Base-by-base conservation (phyloP, 2,329 filamentous ascomycete species). In the Aspergillus ibericus region DNA sequence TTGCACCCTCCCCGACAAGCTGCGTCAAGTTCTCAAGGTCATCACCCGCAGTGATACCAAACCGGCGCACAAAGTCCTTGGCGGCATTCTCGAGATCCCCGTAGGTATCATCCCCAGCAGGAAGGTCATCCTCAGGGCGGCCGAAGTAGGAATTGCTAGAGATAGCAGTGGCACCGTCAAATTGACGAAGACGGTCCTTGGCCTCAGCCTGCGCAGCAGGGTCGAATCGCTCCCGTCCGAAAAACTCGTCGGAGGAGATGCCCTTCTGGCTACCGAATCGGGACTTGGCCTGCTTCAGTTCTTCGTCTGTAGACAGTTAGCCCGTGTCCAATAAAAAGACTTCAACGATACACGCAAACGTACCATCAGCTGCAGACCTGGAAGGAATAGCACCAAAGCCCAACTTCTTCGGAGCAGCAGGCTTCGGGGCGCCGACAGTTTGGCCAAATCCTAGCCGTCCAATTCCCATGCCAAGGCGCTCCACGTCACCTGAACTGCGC, bases 141-240 rank as follows among this genome's bases (percentile, higher is more conserved):
- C 95, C 95, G 75, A 99, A 99, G 83, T 98, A 99, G 56, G 92
- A 92, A 76, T 98, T 99, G 59, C 91, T 96, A 6, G 93, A 97
- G 75, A 99, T 99, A 65, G 92, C 81, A 1, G 88, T 88, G 10
- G 95, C 93, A 46, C 95, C 92, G 77, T 98, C 93, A 72, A 99
- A 99, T 48, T 92, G 91, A 79, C 92, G 88, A 55, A 99, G 84
- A 40, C 95, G 87, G 22, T 83, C 82, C 81, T 96, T 96, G 68
- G 95, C 93, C 79, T 97, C 93, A 53, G 87, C 82, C 72, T 95
- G 89, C 8, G 89, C 86, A 56, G 82, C 83, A 36, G 93, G 87
- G 73, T 99, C 93, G 76, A 88, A 98, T 56, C 85, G 80, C 54
- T 92, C 91, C 74, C 95, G 93, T 70, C 93, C 92, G 73, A 99